phyloP scores from a whole-genome alignment of 2,329 filamentous ascomycete genomes.

The Saccharata proteae region DNA sequence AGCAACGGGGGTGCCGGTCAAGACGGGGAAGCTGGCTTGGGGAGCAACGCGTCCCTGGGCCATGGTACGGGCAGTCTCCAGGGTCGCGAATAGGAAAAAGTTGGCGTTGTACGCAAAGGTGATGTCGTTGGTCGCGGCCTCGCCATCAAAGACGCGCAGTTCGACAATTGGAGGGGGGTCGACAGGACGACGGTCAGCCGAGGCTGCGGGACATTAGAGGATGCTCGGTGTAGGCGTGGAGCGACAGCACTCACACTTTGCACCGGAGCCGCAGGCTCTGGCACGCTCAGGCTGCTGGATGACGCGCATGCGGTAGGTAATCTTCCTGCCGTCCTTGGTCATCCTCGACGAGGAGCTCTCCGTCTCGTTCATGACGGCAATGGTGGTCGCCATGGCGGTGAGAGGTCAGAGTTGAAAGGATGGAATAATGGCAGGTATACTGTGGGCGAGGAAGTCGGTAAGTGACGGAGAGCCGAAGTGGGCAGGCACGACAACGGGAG shows the following conservation, averaged over 20 bases:
- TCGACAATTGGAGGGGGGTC: slow-evolving; percentile 92
- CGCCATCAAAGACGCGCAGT: slow-evolving; percentile 69
- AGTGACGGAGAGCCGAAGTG: slow-evolving; percentile 1
- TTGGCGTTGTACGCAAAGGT: slow-evolving; percentile 92
- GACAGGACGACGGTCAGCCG: slow-evolving; percentile 79
- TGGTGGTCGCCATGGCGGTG: slow-evolving; percentile 20
- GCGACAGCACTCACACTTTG: slow-evolving; percentile 65
- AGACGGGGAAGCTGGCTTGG: slow-evolving; percentile 62
- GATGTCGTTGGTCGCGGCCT: slow-evolving; percentile 39
- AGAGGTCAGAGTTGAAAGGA: slow-evolving; percentile 1
- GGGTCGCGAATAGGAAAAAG: slow-evolving; percentile 90
- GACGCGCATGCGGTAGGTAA: slow-evolving; percentile 74
- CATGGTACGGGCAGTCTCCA: slow-evolving; percentile 39
- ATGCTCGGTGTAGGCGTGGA: slow-evolving; percentile 1
- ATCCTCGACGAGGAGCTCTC: slow-evolving; percentile 40
- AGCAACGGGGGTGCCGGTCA: slow-evolving; percentile 89
- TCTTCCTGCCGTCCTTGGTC: slow-evolving; percentile 62
- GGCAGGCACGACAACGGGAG: slow-evolving; percentile 7
- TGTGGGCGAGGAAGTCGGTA: background rate
- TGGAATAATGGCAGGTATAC: background rate
- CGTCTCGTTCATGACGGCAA: slow-evolving; percentile 44
- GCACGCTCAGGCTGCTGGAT: slow-evolving; percentile 92
- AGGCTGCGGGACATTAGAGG: slow-evolving; percentile 39
- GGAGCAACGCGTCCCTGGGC: slow-evolving; percentile 59
- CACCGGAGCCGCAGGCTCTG: slow-evolving; percentile 86